These are phyloP conservation scores for Blastocystis sp. DNA, from an alignment of 352 stramenopile genomes.

Conservation along the genomic window DNA sequence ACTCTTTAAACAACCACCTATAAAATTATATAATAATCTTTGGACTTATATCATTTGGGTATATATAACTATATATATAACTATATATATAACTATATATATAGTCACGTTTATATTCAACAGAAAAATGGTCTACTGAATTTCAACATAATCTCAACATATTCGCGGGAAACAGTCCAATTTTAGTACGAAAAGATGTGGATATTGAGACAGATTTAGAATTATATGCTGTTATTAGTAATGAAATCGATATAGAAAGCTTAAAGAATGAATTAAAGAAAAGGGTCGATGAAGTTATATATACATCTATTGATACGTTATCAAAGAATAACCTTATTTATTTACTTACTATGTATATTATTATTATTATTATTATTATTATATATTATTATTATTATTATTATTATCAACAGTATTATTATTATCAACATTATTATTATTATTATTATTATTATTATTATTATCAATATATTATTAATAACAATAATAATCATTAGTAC, in stretches of 20 bases:
- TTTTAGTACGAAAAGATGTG: conserved; percentile 12
- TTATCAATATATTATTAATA: no score
- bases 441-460: no score
- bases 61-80: background rate
- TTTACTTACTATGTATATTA: conserved; percentile 21
- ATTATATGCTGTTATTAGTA: conserved; percentile 1
- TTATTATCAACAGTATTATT: no score
- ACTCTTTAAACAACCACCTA: background rate
- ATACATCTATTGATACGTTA: background rate
- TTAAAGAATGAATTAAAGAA: conserved; percentile 8
- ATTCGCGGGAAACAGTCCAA: conserved; percentile 20
- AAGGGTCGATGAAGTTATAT: background rate
- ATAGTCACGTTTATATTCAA: conserved; percentile 19
- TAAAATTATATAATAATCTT: conserved; percentile 25
- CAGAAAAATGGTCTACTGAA: conserved; percentile 14
- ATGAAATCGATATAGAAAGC: background rate
- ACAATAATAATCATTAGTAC: no score
- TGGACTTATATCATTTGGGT: conserved; percentile 27
- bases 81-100: conserved; percentile 15
- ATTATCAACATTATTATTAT: no score
- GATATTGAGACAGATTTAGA: conserved; percentile 33
- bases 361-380: conserved; percentile 18
- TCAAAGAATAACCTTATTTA: conserved; percentile 3
- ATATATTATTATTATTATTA: no score
- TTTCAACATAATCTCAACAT: conserved; percentile 6